These are phyloP conservation scores for Lipomyces yamadae DNA, from an alignment of 805 yeast species.

Conservation along the genomic window DNA sequence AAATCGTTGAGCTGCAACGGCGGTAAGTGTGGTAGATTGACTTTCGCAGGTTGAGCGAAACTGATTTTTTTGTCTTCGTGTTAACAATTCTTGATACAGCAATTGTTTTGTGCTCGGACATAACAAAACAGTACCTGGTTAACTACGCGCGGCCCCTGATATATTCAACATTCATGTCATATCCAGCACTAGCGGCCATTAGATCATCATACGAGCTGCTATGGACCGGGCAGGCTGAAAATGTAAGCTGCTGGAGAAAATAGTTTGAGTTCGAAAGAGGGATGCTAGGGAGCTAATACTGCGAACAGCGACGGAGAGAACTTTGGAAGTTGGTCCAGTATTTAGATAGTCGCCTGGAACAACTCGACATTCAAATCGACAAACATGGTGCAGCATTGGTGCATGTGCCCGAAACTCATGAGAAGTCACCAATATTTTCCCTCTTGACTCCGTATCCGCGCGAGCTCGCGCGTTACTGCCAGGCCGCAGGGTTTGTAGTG, in stretches of 20 bases:
- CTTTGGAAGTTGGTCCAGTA: conserved; percentile 13
- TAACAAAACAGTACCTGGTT: conserved; percentile 30
- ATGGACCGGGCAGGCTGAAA: neutral
- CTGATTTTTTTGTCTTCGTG: neutral
- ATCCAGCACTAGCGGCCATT: conserved; percentile 32
- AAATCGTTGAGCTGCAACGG: conserved; percentile 40
- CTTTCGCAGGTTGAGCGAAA: neutral
- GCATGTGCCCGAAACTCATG: conserved; percentile 11
- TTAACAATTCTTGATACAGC: conserved; percentile 9
- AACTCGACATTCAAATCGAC: conserved; percentile 1
- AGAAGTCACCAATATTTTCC: conserved; percentile 25
- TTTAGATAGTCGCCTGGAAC: conserved; percentile 7
- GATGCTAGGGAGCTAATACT: neutral
- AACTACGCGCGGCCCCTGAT: conserved; percentile 41
- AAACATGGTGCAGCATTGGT: neutral
- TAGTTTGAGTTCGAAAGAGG: neutral
- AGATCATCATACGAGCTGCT: conserved; percentile 35
- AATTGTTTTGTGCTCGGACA: conserved; percentile 32
- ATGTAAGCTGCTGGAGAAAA: neutral
- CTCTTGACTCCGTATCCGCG: conserved; percentile 33
- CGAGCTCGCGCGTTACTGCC: conserved; percentile 36
- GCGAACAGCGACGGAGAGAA: neutral
- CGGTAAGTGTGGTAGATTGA: conserved; percentile 13
- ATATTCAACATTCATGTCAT: conserved; percentile 38
- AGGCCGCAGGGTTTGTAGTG: conserved; percentile 36